A percentile compares a stretch with the other conserved stretches of the same genome.
These are phyloP conservation scores for Oryza nivara DNA, from an alignment of 176 grass and related monocot species.

Conservation along the genomic window DNA sequence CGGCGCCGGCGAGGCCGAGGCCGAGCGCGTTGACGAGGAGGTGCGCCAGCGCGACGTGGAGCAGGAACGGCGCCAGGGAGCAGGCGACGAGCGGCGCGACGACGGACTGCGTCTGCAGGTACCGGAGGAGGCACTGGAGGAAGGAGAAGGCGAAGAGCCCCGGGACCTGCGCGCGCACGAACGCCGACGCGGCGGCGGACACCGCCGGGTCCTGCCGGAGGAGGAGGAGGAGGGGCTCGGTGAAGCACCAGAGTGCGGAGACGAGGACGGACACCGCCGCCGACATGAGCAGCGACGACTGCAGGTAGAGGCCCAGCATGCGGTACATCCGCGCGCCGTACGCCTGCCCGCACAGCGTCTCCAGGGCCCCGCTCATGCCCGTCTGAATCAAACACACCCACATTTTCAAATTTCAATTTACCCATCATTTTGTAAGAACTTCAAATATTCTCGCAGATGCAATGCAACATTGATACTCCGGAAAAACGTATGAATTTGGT, in stretches of 20 bases:
- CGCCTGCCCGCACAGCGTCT: conserved; percentile 89
- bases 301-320: conserved; percentile 82
- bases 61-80: conserved; percentile 55
- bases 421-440: neutral
- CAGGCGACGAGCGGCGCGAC: conserved; percentile 70
- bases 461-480: too few species aligned
- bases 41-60: conserved; percentile 62
- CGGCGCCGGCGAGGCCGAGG: conserved; percentile 56
- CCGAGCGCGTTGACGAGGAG: conserved; percentile 60
- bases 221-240: conserved; percentile 62
- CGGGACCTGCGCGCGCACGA: conserved; percentile 56
- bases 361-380: conserved; percentile 79
- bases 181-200: conserved; percentile 54
- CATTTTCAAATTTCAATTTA: neutral
- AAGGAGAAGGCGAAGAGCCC: conserved; percentile 70
- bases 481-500: too few species aligned
- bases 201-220: conserved; percentile 70
- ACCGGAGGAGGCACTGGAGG: conserved; percentile 77
- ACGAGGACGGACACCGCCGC: conserved; percentile 50
- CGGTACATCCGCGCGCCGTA: conserved; percentile 68
- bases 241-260: conserved; percentile 72
- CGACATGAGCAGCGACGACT: conserved; percentile 69
- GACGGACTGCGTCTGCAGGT: conserved; percentile 78
- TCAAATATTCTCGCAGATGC: too few species aligned
- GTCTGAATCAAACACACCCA: conserved; percentile 36